Conservation (phyloP, 2,329 filamentous ascomycete species). For the Hymenoscyphus infarciens region DNA sequence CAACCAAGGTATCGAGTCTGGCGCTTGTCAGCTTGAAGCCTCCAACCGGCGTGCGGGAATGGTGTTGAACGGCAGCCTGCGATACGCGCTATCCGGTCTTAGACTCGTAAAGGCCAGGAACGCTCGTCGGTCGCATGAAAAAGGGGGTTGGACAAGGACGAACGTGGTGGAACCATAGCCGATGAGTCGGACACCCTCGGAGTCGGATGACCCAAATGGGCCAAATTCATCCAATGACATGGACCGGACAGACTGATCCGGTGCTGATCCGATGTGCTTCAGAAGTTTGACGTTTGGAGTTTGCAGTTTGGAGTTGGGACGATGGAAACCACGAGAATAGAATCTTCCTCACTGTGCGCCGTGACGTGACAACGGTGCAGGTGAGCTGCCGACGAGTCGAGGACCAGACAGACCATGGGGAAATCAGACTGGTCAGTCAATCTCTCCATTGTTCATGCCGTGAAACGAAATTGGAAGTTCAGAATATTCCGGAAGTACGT, state of each 20-base stretch:
- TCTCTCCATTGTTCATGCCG: background rate
- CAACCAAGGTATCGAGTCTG: background rate
- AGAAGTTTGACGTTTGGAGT: background rate
- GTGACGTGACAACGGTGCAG: background rate
- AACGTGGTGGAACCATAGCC: background rate
- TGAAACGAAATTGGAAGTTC: background rate
- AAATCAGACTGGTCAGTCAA: conserved; percentile 1
- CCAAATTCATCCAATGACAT: background rate
- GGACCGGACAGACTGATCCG: background rate
- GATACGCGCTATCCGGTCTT: conserved; percentile 3
- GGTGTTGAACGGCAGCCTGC: background rate
- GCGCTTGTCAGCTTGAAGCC: background rate
- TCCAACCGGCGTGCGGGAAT: background rate
- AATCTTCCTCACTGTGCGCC: background rate
- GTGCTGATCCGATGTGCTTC: background rate
- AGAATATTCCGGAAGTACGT: too few species aligned
- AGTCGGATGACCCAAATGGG: background rate
- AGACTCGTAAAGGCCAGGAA: too few species aligned
- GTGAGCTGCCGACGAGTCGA: background rate
- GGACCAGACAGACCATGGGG: background rate
- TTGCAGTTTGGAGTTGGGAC: background rate
- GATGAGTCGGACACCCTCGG: background rate
- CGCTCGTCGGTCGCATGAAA: conserved; percentile 4
- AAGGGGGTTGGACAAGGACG: background rate
- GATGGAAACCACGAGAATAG: background rate